phyloP scores from a whole-genome alignment of 768 basidiomycete species.

The Paxillus involutus region DNA sequence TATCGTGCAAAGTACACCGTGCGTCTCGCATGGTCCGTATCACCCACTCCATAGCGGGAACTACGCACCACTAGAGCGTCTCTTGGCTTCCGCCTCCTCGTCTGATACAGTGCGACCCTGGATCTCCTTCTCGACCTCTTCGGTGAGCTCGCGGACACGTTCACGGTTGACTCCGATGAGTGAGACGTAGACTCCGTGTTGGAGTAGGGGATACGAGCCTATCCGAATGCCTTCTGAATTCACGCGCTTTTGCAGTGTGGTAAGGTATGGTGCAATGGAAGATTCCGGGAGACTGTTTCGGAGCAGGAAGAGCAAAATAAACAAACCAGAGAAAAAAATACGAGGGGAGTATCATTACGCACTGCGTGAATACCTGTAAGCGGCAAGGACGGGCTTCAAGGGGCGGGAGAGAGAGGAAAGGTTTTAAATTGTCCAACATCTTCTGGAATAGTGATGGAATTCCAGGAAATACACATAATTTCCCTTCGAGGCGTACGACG shows the following conservation, averaged over 20 bases:
- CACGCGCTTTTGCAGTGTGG: conserved; percentile 71
- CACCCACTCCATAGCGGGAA: background rate
- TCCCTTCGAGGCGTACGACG: conserved; percentile 80
- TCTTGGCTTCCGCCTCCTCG: conserved; percentile 59
- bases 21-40: background rate
- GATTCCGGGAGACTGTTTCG: conserved; percentile 66
- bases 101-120: conserved; percentile 62
- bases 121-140: conserved; percentile 61
- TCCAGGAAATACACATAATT: conserved; percentile 90
- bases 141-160: conserved; percentile 53
- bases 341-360: conserved; percentile 13
- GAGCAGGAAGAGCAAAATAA: background rate
- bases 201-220: conserved; percentile 70
- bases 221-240: conserved; percentile 76
- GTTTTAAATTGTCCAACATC: conserved; percentile 72
- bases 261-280: conserved; percentile 84
- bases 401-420: conserved; percentile 80
- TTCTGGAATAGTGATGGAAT: conserved; percentile 83
- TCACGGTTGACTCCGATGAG: conserved; percentile 50
- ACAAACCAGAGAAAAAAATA: too few species aligned
- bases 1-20: background rate
- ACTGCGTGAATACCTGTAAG: conserved; percentile 85
- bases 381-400: conserved; percentile 69
- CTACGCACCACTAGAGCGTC: conserved; percentile 27
- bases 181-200: conserved; percentile 62